phyloP scores from a whole-genome alignment of 495 filamentous ascomycete species.

The Beverwykella pulmonaria region DNA sequence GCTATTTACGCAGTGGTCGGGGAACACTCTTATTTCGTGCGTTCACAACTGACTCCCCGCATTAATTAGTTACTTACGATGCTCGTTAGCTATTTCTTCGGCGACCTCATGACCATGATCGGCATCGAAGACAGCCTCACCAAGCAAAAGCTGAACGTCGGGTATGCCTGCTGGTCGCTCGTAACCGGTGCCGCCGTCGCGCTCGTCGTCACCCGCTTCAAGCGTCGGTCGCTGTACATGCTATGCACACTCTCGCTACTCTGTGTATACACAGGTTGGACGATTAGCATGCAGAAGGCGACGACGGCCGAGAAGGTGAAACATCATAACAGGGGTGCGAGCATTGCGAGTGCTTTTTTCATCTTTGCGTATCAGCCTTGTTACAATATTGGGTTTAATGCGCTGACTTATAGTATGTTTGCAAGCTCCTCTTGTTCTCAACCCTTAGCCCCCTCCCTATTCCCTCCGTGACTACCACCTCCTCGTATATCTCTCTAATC shows the following conservation, averaged over 20 bases:
- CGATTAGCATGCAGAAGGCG: constrained; percentile 58
- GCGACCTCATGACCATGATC: constrained; percentile 53
- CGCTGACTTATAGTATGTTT: constrained; percentile 62
- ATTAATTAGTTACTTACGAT: constrained; percentile 7
- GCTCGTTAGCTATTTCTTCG: constrained; percentile 54
- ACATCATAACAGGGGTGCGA: not conserved
- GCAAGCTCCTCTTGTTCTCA: not conserved
- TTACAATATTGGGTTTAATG: constrained; percentile 69
- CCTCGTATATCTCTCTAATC: not conserved
- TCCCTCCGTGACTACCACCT: not conserved
- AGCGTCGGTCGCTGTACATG: constrained; percentile 62
- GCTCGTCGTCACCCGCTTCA: constrained; percentile 56
- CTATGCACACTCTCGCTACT: constrained; percentile 56
- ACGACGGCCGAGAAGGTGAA: constrained; percentile 49
- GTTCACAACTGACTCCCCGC: not conserved
- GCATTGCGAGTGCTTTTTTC: constrained; percentile 58
- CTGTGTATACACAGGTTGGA: constrained; percentile 60
- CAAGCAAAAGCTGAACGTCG: constrained; percentile 60
- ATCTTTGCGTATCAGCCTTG: constrained; percentile 64
- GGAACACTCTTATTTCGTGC: constrained; percentile 63
- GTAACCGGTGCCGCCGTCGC: constrained; percentile 55
- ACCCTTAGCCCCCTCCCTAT: not conserved
- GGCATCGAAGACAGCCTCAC: constrained; percentile 55
- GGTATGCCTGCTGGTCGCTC: constrained; percentile 60
- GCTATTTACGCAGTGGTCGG: constrained; percentile 65